Evolutionary conservation across 2,329 filamentous ascomycete genomes (phyloP).

Genomic region (Ceratocystis harringtonii): DNA sequence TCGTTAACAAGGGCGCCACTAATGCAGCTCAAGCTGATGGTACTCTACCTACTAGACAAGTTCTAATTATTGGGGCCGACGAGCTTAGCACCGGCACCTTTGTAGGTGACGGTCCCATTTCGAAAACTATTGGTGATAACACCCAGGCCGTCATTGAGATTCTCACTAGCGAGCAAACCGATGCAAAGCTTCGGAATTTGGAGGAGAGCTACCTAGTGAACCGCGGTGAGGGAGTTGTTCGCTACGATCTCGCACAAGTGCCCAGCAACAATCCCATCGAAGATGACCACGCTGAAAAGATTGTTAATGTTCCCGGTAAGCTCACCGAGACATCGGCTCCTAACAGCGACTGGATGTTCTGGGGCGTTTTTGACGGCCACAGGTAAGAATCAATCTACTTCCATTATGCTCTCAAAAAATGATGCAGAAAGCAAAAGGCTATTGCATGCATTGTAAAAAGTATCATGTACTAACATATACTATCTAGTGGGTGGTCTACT

Average conservation of each 20-base stretch:
- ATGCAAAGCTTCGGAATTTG: constrained; percentile 70
- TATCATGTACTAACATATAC: no score
- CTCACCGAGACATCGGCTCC: constrained; percentile 30
- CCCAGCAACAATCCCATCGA: constrained; percentile 96
- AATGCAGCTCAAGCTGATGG: constrained; percentile 21
- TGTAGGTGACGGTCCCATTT: constrained; percentile 70
- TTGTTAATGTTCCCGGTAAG: constrained; percentile 68
- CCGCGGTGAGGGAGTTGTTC: constrained; percentile 75
- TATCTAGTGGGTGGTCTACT: constrained; percentile 81
- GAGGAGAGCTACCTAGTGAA: constrained; percentile 88
- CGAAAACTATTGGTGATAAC: constrained; percentile 73
- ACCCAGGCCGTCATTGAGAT: constrained; percentile 84
- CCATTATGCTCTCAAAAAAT: no score
- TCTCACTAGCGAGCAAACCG: constrained; percentile 88
- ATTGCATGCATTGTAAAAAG: no score
- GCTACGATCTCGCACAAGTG: constrained; percentile 88
- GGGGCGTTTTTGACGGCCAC: constrained; percentile 97
- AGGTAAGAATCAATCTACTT: constrained; percentile 43
- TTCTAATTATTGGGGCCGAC: constrained; percentile 78
- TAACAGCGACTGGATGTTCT: constrained; percentile 95
- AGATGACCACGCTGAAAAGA: constrained; percentile 96
- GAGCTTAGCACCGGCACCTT: constrained; percentile 80
- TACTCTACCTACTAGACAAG: constrained; percentile 42
- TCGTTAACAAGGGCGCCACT: constrained; percentile 18
- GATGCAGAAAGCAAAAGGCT: no score